Percentiles rank a stretch among this genome's conserved stretches.
Evolutionary conservation across 306 rosid species (phyloP).

Genomic region (Corylus heterophylla): DNA sequence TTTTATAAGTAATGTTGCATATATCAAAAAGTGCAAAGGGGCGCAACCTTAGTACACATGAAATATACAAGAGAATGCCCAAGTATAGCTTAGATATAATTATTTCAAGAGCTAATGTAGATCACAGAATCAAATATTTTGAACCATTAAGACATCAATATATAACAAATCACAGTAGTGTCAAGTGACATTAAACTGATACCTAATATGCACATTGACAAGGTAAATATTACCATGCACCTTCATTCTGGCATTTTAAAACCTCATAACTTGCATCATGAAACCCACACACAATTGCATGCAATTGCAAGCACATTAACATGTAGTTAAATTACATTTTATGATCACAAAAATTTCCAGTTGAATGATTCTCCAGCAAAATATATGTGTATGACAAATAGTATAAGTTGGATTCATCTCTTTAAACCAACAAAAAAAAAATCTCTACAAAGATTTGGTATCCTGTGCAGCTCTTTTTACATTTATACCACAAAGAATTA

Average conservation of each 20-base stretch:
- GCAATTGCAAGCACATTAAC: not conserved
- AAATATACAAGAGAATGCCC: no score
- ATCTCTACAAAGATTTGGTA: not conserved
- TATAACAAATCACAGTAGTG: not conserved
- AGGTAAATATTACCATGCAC: not conserved
- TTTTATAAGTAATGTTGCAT: no score
- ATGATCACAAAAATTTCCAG: not conserved
- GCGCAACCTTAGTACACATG: no score
- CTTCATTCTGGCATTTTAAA: constrained; percentile 2
- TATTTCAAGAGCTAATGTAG: not conserved
- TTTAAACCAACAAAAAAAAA: not conserved
- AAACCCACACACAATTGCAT: not conserved
- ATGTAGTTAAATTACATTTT: not conserved
- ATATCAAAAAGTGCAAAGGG: no score
- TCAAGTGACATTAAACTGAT: not conserved
- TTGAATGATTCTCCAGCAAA: not conserved
- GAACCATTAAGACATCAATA: not conserved
- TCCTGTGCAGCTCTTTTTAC: not conserved
- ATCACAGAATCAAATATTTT: not conserved
- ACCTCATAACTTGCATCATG: not conserved
- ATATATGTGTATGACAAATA: not conserved
- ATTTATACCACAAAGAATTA: not conserved
- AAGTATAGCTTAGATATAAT: not conserved
- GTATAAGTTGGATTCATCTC: not conserved
- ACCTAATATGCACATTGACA: not conserved